Conservation (phyloP, 352 stramenopile genomes). For the Thalassiosira ordinaria region DNA sequence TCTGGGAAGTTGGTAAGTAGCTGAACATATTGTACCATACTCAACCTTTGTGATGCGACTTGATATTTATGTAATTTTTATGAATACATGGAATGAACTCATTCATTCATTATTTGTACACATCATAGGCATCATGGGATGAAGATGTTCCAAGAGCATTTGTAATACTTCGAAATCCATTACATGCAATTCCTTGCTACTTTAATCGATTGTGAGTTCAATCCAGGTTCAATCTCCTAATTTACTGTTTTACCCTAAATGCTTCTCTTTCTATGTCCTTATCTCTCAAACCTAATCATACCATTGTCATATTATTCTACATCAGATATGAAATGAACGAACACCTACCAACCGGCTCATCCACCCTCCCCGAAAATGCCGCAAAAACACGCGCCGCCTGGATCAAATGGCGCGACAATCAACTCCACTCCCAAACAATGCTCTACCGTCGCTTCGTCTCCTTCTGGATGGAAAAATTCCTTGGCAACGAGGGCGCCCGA, state of each 20-base stretch:
- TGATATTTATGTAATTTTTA: too few species aligned
- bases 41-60: too few species aligned
- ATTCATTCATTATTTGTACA: slow-evolving; percentile 13
- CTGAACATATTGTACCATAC: too few species aligned
- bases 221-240: too few species aligned
- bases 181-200: slow-evolving; percentile 56
- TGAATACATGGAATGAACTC: slow-evolving; percentile 6
- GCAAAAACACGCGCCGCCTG: slow-evolving; percentile 26
- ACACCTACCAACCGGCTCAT: slow-evolving; percentile 39
- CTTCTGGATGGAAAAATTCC: slow-evolving; percentile 63
- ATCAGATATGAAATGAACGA: slow-evolving; percentile 47
- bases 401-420: slow-evolving; percentile 53
- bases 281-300: not conserved
- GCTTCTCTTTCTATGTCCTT: slow-evolving; percentile 5
- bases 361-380: slow-evolving; percentile 16
- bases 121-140: slow-evolving; percentile 52
- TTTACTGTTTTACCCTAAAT: too few species aligned
- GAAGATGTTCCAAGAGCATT: slow-evolving; percentile 39
- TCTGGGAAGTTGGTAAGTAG: slow-evolving; percentile 54
- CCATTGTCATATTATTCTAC: too few species aligned
- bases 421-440: slow-evolving; percentile 48
- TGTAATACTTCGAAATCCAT: slow-evolving; percentile 58
- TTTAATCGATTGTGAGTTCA: slow-evolving; percentile 56
- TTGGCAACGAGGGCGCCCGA: slow-evolving; percentile 35
- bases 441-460: slow-evolving; percentile 58